Percentiles rank a stretch among this genome's conserved stretches.
Conservation (phyloP, 768 basidiomycete species). For the Boletus vinaceobasis region DNA sequence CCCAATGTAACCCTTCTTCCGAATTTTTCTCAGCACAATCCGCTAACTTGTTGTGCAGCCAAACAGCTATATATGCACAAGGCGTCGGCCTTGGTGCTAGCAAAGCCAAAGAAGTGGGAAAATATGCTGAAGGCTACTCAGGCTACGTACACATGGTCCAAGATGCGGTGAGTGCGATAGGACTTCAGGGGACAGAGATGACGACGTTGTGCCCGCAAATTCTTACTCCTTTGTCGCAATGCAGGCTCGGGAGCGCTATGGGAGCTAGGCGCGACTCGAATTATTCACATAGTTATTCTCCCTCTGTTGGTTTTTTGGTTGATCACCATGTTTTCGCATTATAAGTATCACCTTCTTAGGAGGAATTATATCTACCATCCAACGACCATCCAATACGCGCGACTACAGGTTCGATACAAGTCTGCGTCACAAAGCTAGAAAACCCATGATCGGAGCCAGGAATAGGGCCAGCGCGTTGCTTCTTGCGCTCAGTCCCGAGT, state of each 20-base stretch:
- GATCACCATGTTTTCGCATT: constrained; percentile 12
- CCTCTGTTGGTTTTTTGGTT: constrained; percentile 11
- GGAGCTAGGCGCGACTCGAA: constrained; percentile 23
- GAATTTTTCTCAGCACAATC: background rate
- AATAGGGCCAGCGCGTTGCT: constrained; percentile 21
- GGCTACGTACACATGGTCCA: constrained; percentile 73
- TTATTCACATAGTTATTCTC: constrained; percentile 9
- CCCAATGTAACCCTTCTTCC: constrained; percentile 57
- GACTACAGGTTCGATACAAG: background rate
- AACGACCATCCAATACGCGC: constrained; percentile 1
- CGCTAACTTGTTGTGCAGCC: constrained; percentile 39
- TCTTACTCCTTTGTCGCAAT: constrained; percentile 27
- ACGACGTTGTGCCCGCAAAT: constrained; percentile 12
- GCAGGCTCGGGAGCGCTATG: constrained; percentile 37
- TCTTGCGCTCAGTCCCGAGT: constrained; percentile 19
- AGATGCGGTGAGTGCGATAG: constrained; percentile 51
- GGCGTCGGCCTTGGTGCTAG: constrained; percentile 91
- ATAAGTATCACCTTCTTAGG: constrained; percentile 7
- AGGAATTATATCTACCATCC: constrained; percentile 18
- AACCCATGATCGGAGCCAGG: constrained; percentile 28
- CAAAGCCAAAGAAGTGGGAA: constrained; percentile 80
- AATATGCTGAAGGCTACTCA: constrained; percentile 63
- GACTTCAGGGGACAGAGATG: constrained; percentile 22
- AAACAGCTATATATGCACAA: constrained; percentile 81
- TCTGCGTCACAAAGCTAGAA: constrained; percentile 21